A percentile compares a stretch with the other conserved stretches of the same genome.
Conservation (phyloP, 768 basidiomycete species). For the Steccherinum ochraceum region DNA sequence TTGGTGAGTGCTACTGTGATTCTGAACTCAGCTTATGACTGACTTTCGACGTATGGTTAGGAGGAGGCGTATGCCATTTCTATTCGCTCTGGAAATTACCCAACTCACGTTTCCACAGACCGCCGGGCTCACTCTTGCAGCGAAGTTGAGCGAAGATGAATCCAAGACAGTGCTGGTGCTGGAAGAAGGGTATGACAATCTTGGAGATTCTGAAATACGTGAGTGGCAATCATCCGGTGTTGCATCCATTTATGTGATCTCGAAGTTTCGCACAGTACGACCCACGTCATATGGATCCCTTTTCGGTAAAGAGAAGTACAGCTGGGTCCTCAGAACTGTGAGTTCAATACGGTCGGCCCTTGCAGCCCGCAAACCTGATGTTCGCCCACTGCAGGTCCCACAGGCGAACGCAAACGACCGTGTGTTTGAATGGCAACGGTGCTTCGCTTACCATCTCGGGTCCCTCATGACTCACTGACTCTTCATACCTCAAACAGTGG, state of each 20-base stretch:
- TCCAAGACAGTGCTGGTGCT: constrained; percentile 6
- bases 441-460: no score
- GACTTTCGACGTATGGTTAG: background rate
- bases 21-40: no score
- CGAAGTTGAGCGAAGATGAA: constrained; percentile 6
- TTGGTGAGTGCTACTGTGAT: constrained; percentile 3
- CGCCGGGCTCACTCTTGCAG: constrained; percentile 10
- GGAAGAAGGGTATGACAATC: constrained; percentile 9
- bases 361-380: no score
- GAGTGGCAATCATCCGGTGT: background rate
- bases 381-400: no score
- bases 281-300: constrained; percentile 15
- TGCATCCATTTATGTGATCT: background rate
- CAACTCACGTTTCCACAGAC: no score
- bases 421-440: no score
- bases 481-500: no score
- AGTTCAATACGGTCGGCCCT: no score
- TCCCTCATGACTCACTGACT: no score
- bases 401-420: no score
- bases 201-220: constrained; percentile 9
- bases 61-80: no score
- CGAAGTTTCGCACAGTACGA: constrained; percentile 15
- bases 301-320: constrained; percentile 15
- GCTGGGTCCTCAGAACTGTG: constrained; percentile 17
- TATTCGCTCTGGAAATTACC: no score